These are phyloP conservation scores for Drechslerella coelobrocha DNA, from an alignment of 2,329 filamentous ascomycete genomes.

Conservation along the genomic window DNA sequence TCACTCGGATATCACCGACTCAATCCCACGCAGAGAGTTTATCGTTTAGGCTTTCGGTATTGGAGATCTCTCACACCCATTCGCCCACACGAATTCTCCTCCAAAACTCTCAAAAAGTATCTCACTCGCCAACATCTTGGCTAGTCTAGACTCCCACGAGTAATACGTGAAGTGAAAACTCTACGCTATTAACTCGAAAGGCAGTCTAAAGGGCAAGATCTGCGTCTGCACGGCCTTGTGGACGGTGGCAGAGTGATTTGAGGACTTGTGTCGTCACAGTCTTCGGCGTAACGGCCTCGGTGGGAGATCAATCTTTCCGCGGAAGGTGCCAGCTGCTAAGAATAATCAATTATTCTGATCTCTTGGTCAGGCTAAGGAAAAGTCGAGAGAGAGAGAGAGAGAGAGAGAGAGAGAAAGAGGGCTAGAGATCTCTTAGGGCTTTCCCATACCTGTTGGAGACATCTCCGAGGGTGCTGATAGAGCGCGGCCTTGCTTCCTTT, in stretches of 20 bases:
- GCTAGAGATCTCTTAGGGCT: constrained; percentile 7
- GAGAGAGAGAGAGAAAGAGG: not conserved
- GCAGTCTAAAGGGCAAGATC: constrained; percentile 24
- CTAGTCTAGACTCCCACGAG: constrained; percentile 42
- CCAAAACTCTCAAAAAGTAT: constrained; percentile 49
- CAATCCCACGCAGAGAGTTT: constrained; percentile 7
- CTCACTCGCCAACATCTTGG: constrained; percentile 33
- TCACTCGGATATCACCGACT: not conserved
- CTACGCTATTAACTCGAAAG: constrained; percentile 36
- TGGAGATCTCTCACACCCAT: constrained; percentile 12
- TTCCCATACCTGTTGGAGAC: constrained; percentile 26
- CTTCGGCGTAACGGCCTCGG: constrained; percentile 23
- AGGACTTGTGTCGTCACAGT: constrained; percentile 26
- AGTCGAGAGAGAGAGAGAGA: constrained; percentile 2
- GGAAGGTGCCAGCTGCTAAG: constrained; percentile 32
- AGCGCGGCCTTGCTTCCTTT: constrained; percentile 29
- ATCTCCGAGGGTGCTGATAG: constrained; percentile 22
- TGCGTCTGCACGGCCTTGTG: constrained; percentile 24
- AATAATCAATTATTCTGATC: constrained; percentile 19
- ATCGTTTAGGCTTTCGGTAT: constrained; percentile 24
- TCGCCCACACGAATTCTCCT: constrained; percentile 22
- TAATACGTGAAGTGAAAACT: constrained; percentile 20
- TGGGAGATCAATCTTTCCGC: constrained; percentile 17
- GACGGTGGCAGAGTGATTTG: constrained; percentile 19
- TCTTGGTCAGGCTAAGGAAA: constrained; percentile 9